Base-by-base conservation (phyloP, 2,329 filamentous ascomycete species). In the Calonectria multiphialidica region DNA sequence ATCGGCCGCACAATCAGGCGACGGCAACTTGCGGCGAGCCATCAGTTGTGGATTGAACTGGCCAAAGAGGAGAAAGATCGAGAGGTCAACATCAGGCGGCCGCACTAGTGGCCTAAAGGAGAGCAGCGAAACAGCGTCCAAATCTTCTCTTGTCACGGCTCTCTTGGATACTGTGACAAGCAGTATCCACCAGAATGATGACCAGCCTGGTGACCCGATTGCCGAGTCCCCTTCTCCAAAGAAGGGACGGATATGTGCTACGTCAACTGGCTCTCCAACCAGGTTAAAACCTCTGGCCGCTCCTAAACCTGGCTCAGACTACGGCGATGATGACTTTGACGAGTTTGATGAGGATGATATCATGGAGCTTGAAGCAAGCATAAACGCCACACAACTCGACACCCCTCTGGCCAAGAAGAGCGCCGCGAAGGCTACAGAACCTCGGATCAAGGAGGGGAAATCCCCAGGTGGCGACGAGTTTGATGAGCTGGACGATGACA, bases 11-110 rank as follows among this genome's bases (percentile, higher is more conserved):
- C 74, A 85, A 84, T 57, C 87, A 84, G 72, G 85, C 84, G 71
- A 86, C 16, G 74, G 74, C 3, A 80, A 86, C 5, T 82, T 95
- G 49, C 88, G 92, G 76, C 89, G 93, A 75, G 89, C 93, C 2
- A 88, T 92, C 71, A 95, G 93, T 80, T 94, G 92, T 79, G 93
- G 92, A 21, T 87, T 89, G 28, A 90, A 93, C 76, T 94, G 93
- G 89, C 92, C 93, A 1, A 96, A 96, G 82, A 88, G 92, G 74
- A 88, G 92, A 76, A 93, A 88, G 76, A 79, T 91, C 9, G 89
- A 91, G 62, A 87, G 86, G 40, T 82, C 84, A 16, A 87, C 85
- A 63, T 79, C 82, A 0, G 82, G 82, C 4, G 80, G 80, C 40
- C 80, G 83, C 53, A 74, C 77, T 37, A 81, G 80, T 66, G 79